These are phyloP conservation scores for Conticribra guillardii DNA, from an alignment of 108 stramenopile genomes.

Conservation along the genomic window DNA sequence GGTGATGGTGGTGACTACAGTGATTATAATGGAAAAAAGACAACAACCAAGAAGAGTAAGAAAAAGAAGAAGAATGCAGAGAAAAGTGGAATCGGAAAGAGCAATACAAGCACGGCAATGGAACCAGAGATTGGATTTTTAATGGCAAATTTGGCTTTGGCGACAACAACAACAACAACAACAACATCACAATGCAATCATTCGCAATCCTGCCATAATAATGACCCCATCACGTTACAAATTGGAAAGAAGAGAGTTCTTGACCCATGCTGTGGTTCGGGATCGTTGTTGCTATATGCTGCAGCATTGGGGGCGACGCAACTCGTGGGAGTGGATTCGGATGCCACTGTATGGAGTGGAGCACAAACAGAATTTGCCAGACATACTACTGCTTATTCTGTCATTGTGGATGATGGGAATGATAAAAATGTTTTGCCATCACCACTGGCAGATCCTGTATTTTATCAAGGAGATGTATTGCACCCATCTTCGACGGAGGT, in stretches of 20 bases:
- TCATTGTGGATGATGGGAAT: no score
- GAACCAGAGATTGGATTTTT: conserved; percentile 52
- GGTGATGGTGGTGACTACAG: no score
- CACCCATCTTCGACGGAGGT: conserved; percentile 24
- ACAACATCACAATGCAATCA: neutral
- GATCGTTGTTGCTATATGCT: conserved; percentile 37
- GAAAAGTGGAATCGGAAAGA: neutral
- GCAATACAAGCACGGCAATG: conserved; percentile 40
- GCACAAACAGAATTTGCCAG: no score
- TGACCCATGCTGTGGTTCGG: conserved; percentile 48
- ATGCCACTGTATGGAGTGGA: conserved; percentile 21
- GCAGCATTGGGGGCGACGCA: conserved; percentile 32
- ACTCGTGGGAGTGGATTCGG: conserved; percentile 38
- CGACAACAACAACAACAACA: neutral
- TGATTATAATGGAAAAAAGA: no score
- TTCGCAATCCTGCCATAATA: no score
- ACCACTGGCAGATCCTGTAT: conserved; percentile 11
- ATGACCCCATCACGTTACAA: no score
- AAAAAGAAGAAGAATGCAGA: neutral
- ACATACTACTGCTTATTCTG: no score
- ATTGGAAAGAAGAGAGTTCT: conserved; percentile 8
- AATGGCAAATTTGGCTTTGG: conserved; percentile 50
- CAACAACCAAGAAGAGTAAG: neutral
- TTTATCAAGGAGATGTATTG: conserved; percentile 32
- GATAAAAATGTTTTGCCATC: conserved; percentile 14